Evolutionary conservation across 1,284 basidiomycete genomes (phyloP), one percentile per base, ranked within the genome.

Genomic region (Filobasidium uniguttulatum): DNA sequence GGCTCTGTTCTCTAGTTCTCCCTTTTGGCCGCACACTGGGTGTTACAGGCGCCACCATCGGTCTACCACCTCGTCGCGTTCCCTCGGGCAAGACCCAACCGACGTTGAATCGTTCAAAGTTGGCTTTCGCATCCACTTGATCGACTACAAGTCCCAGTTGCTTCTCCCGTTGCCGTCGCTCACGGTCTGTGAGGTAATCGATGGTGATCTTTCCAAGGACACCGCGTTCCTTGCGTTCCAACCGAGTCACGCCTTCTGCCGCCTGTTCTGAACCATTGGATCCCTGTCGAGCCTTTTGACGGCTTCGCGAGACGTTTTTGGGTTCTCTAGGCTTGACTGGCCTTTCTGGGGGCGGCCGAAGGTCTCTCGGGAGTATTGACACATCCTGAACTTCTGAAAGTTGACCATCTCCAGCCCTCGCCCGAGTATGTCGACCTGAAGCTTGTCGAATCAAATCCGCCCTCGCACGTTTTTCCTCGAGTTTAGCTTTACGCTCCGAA

Each of bases 41-140:
- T 20, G 38, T 31, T 28, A 28, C 34, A 9, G 34, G 47, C 25
- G 36, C 45, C 10, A 33, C 7, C 71, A 43, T 64, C 22, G 69
- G 64, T 22, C 77, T 72, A 15, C 75, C 78, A 43, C 75, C 75
- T 31, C 80, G 73, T 57, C 78, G 77, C 38, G 77, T 75, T 26
- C 82, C 85, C 8, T 79, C 72, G 8, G 87, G 85, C 15, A 93
- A 69, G 15, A 93, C 86, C 89, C 89, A 94, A 1, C 89, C 51
- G 7, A 53, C 51, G 22, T 53, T 53, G 51, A 53, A 53, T 10
- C 51, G 45, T 35, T 44, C 41, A 26, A 53, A 94, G 33, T 82
- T 82, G 49, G 78, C 77, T 55, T 77, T 75, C 40, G 75, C 74
- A 60, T 82, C 83, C 20, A 94, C 78, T 35, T 80, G 72, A 6